Base-by-base conservation (phyloP, 495 filamentous ascomycete genomes). In the Haplographium delicatum region DNA sequence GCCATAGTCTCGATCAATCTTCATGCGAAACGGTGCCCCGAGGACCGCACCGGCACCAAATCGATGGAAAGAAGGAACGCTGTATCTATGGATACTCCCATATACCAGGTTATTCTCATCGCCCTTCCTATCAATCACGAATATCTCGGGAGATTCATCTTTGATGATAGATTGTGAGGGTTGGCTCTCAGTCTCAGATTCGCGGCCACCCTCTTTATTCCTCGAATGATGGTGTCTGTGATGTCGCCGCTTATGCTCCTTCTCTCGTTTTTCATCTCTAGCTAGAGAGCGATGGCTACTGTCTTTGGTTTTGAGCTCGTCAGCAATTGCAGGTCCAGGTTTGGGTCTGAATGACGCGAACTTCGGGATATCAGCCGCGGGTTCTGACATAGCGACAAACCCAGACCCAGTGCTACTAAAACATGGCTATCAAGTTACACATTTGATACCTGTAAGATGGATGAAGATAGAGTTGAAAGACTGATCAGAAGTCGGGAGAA, bases 321-420 rank as follows among this genome's bases (percentile, higher is more conserved):
- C 40, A 15, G 47, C 11, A 27, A 61, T 49, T 50, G 63, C 43
- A 11, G 61, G 41, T 35, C 65, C 50, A 46, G 62, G 50, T 39
- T 75, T 76, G 28, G 78, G 73, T 53, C 75, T 82, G 72, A 86
- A 88, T 52, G 84, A 87, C 35, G 71, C 71, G 54, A 88, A 88
- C 35, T 78, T 85, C 25, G 84, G 84, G 46, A 84, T 68, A 16
- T 69, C 46, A 23, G 60, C 64, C 18, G 44, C 62, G 23, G 53
- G 39, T n/a, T 50, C 53, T 15, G 53, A 50, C 53, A 56, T 56
- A 1, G 2, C 30, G 41, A 23, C 19, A 25, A 46, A 35, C 42
- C 51, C 15, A 43, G 35, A 43, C 34, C 26, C 2, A 37, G 30
- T 24, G 6, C 16, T 26, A 38, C 47, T 50, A 50, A 42, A 43